phyloP scores from a whole-genome alignment of 192 early-diverging fungal species.

The Coemansia sp. region DNA sequence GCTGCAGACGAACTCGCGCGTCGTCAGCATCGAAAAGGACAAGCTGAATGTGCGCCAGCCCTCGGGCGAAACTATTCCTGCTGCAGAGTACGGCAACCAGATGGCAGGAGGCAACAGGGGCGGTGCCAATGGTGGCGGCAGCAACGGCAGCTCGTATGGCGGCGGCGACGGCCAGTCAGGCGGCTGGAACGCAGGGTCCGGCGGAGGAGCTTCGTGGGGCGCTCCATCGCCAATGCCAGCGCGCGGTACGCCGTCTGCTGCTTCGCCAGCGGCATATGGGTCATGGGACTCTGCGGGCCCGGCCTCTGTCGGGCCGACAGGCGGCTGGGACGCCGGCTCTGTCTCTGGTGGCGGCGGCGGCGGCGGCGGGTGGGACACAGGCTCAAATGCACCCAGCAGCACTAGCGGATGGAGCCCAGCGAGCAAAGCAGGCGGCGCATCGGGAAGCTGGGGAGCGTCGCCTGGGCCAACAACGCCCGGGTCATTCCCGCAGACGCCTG shows the following conservation, averaged over 20 bases:
- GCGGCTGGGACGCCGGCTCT: slow-evolving; percentile 58
- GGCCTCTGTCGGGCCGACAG: slow-evolving; percentile 52
- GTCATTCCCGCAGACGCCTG: slow-evolving; percentile 21
- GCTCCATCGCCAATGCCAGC: slow-evolving; percentile 15
- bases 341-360: slow-evolving; percentile 17
- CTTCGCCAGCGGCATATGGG: slow-evolving; percentile 59
- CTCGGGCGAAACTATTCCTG: slow-evolving; percentile 59
- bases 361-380: slow-evolving; percentile 42
- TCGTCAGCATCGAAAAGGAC: slow-evolving; percentile 78
- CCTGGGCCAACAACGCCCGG: slow-evolving; percentile 21
- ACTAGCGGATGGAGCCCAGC: slow-evolving; percentile 26
- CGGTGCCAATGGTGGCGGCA: not conserved
- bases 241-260: slow-evolving; percentile 56
- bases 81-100: slow-evolving; percentile 28
- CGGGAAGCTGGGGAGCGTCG: slow-evolving; percentile 19
- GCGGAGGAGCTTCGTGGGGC: slow-evolving; percentile 14
- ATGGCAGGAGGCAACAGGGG: slow-evolving; percentile 2
- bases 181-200: slow-evolving; percentile 2
- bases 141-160: slow-evolving; percentile 14
- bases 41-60: slow-evolving; percentile 72
- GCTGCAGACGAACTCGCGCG: slow-evolving; percentile 85
- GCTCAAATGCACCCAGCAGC: slow-evolving; percentile 9
- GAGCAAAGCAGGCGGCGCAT: slow-evolving; percentile 50
- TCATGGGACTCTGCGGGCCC: slow-evolving; percentile 48
- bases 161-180: slow-evolving; percentile 7